phyloP scores from a whole-genome alignment of 768 basidiomycete genomes.

The Lactarius quietus region DNA sequence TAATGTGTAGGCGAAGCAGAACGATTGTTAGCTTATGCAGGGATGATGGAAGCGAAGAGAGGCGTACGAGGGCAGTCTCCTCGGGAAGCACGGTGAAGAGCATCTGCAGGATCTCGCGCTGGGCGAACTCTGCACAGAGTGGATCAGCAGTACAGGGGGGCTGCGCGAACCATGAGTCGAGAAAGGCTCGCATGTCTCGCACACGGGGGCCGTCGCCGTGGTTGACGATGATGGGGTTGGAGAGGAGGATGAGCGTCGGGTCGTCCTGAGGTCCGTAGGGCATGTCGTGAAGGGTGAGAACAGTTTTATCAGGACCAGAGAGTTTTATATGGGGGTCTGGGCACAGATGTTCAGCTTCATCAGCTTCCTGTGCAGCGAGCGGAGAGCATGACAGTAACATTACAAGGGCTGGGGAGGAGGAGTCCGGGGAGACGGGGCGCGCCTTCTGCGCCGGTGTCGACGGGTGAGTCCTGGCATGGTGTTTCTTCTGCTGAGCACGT shows the following conservation, averaged over 20 bases:
- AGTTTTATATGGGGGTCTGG: not conserved
- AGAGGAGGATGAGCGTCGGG: conserved; percentile 27
- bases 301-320: not conserved
- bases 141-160: conserved; percentile 60
- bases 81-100: conserved; percentile 62
- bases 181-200: conserved; percentile 59
- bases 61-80: conserved; percentile 64
- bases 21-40: not conserved
- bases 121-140: conserved; percentile 73
- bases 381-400: not conserved
- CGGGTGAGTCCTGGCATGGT: conserved; percentile 23
- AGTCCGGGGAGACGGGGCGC: not conserved
- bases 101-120: conserved; percentile 73
- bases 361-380: not conserved
- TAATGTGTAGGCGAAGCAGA: conserved; percentile 35
- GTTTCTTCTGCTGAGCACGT: conserved; percentile 36
- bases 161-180: conserved; percentile 64
- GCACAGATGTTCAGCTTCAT: conserved; percentile 11
- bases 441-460: conserved; percentile 3
- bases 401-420: conserved; percentile 6
- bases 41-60: not conserved
- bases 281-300: not conserved
- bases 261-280: conserved; percentile 16
- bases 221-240: conserved; percentile 63
- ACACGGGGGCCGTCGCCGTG: conserved; percentile 80